Base-by-base conservation (phyloP, 805 yeast genomes). In the Starmerella stigmatis region DNA sequence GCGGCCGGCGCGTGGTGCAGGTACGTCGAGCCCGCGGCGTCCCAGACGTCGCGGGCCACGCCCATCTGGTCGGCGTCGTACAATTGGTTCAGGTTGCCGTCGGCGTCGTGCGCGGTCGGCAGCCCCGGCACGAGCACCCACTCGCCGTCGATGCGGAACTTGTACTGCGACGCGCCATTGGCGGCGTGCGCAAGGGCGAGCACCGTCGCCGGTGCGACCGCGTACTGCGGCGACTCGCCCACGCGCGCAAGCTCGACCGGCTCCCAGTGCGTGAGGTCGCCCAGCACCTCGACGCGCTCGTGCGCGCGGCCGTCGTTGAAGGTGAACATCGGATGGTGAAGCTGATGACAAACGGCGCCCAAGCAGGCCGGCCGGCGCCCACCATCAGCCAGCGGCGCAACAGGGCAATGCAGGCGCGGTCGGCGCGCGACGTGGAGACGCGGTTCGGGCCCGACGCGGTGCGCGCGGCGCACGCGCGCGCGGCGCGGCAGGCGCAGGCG, bases 71-170 rank as follows among this genome's bases (percentile, higher is more conserved):
- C 31, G 1, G 23, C 19, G 29, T 21, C 20, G 37, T n/a, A 17
- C 12, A 33, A 2, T 4, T 54, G 57, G 33, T 58, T 58, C 34
- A 47, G 29, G 22, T 49, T 50, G 22, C 58, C 57, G 20, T 44
- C 43, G 15, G 37, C 49, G 25, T 56, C 60, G 28, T 16, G 29
- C 6, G 20, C 59, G 52, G 32, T 44, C 46, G 29, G 54, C 26
- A 40, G 46, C 9, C 54, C 55, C 4, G 59, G 50, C n/a, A 54
- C 55, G 23, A 64, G 48, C 13, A 51, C 35, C 70, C 69, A 64
- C 28, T 60, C 47, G 20, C 67, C 70, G 43, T 66, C 65, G 25
- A 66, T 63, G 19, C 63, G 48, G 41, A 55, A 66, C 52, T 66
- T 64, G 57, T 64, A 67, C 53, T 49, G 46, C 45, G 30, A 19